Base-by-base conservation (phyloP, 441 rosid genomes). In the Gossypium aridum region DNA sequence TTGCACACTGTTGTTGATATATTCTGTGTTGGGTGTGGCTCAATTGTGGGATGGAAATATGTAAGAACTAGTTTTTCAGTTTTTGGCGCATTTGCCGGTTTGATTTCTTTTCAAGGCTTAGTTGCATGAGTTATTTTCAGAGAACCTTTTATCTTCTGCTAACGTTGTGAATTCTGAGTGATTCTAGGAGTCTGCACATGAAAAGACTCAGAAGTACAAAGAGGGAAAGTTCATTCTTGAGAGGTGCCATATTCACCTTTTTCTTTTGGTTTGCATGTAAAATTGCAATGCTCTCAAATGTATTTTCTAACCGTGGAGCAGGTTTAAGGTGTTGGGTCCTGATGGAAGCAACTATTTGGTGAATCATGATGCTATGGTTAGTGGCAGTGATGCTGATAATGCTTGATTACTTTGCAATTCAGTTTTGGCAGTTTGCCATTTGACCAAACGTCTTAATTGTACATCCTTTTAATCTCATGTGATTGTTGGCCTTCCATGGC, bases 11-110 rank as follows among this genome's bases (percentile, higher is more conserved):
- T 91, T 16, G 92, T 83, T 69, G 97, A 91, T 82, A 90, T 93
- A 80, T 93, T 83, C 81, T 93, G 98, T 64, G 92, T 91, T 57
- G 77, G 78, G 17, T 91, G 98, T 81, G 97, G 97, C 83, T 90
- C 97, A 20, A 84, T 91, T 68, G 90, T 90, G 39, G 98, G 98
- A 49, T 93, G 95, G 98, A 91, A 91, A 91, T 91, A 91, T 64
- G 98, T 93, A 88, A 84, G 86, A 74, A 73, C 37, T 17, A 19
- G 77, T 8, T 25, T 75, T 64, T 16, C 39, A 62, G n/a, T 62
- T 62, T 62, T 31, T 14, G 10, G 45, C 16, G 9, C 17, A 28
- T 61, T 26, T 60, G 17, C 10, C 57, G n/a, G 51, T 65, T 75
- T 37, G 56, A 3, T 43, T 66, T 76, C 17, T n/a, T 49, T 26